Conservation (phyloP, 1,284 basidiomycete genomes). For the Trametes pubescens region DNA sequence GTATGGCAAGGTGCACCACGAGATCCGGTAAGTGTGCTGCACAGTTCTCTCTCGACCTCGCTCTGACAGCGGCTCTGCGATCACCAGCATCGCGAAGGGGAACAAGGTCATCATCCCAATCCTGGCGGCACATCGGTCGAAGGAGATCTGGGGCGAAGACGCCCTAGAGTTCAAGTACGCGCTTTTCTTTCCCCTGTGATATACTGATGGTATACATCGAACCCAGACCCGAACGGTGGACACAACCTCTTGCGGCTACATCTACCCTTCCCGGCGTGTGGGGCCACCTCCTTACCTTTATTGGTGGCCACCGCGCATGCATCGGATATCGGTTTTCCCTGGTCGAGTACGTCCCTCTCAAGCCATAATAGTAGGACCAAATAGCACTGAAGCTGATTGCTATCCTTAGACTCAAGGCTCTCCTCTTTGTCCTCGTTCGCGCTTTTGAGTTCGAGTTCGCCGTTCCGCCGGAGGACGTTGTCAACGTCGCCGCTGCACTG, state of each 20-base stretch:
- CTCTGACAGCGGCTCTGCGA: conserved; percentile 14
- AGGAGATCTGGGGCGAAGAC: conserved; percentile 63
- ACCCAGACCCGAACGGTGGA: conserved; percentile 64
- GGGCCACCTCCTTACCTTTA: conserved; percentile 65
- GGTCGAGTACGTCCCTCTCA: conserved; percentile 44
- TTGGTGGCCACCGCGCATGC: conserved; percentile 65
- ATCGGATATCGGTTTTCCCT: conserved; percentile 77
- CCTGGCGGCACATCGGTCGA: conserved; percentile 52
- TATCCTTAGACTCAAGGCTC: conserved; percentile 53
- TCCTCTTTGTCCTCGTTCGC: conserved; percentile 64
- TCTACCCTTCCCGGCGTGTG: conserved; percentile 63
- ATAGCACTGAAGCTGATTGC: not conserved
- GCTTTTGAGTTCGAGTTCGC: conserved; percentile 63
- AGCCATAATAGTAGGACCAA: not conserved
- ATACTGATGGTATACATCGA: not conserved
- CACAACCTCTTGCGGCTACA: conserved; percentile 50
- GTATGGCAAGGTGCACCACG: conserved; percentile 37
- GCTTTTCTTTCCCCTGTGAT: no score
- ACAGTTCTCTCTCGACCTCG: conserved; percentile 33
- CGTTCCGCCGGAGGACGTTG: conserved; percentile 44
- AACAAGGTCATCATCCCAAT: conserved; percentile 58
- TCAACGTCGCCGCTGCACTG: conserved; percentile 12
- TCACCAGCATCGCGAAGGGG: conserved; percentile 50
- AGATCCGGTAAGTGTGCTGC: conserved; percentile 35
- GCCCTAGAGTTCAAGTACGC: conserved; percentile 57